Evolutionary conservation across 305 asterid species (phyloP), one percentile per base, ranked within the genome.

Genomic region (Solanum hybrid): DNA sequence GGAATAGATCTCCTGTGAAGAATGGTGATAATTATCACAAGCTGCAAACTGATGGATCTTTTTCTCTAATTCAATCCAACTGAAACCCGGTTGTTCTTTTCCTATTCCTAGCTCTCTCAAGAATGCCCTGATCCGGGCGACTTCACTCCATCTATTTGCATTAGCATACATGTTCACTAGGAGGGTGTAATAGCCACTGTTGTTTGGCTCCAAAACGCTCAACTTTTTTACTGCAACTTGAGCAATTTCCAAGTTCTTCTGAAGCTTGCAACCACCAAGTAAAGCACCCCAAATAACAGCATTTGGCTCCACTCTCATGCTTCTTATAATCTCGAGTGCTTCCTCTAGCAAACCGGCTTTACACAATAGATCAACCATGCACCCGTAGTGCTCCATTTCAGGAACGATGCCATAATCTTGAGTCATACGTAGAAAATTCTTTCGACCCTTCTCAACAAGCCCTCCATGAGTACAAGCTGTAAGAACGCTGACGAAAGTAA

Each of bases 401-500:
- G 96, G 98, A 88, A 82, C 82, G 87, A 94, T 93, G 11, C 91
- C 90, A 78, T 92, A 92, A 28, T 90, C 92, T 77, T 77, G 33
- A 12, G 91, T 90, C 98, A 96, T 95, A 81, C 92, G 93, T 31
- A 67, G 88, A 89, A 96, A 95, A 74, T 76, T 89, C 39, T 88
- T 89, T 46, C 89, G 92, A 35, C 98, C 98, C 82, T 92, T 94
- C 46, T 94, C 94, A 51, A 94, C 95, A 89, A 94, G 83, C 90
- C 98, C 97, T 2, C 94, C 96, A 90, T 95, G 98, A 89, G 94
- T 93, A 89, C 98, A 94, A 89, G 97, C 97, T 42, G 95, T 87
- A 82, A 95, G 94, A 89, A 93, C 93, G 69, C 98, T 93, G 24
- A 95, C 93, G 73, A 95, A 96, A 71, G 96, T 93, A 84, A 96